These are phyloP conservation scores for Gracilaria domingensis DNA, from an alignment of 23 red algal species.

Conservation along the genomic window DNA sequence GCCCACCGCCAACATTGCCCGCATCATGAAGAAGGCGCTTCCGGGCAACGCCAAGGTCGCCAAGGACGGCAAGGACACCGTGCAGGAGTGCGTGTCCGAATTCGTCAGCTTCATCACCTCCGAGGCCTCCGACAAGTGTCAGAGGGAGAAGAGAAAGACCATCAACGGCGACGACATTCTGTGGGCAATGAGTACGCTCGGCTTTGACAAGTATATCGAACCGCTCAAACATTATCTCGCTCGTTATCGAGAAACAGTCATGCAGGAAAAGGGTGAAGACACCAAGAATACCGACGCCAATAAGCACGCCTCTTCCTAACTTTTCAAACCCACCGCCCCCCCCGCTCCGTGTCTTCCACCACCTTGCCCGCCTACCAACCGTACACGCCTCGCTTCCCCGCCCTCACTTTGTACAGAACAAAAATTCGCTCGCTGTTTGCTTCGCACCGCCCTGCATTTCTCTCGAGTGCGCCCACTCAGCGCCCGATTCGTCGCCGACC, in stretches of 20 bases:
- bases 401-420: conserved; percentile 14
- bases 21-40: conserved; percentile 94
- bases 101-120: conserved; percentile 99
- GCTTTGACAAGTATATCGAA: conserved; percentile 98
- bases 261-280: conserved; percentile 80
- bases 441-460: too few relatives aligned
- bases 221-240: conserved; percentile 93
- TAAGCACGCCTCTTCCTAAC: conserved; percentile 15
- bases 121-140: conserved; percentile 97
- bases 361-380: too few relatives aligned
- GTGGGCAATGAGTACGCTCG: conserved; percentile 97
- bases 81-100: conserved; percentile 95
- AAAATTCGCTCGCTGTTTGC: neutral
- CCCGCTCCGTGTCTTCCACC: neutral
- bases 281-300: conserved; percentile 52
- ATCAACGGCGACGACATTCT: conserved; percentile 98
- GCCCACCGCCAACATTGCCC: conserved; percentile 95
- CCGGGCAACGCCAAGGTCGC: conserved; percentile 90
- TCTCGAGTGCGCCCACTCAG: neutral
- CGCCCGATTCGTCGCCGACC: neutral
- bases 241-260: conserved; percentile 74
- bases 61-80: conserved; percentile 95
- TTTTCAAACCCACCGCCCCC: neutral
- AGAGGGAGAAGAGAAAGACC: conserved; percentile 96
- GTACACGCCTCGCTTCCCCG: neutral